phyloP scores from a whole-genome alignment of 108 stramenopile genomes.

The Schizochytrium sp. region DNA sequence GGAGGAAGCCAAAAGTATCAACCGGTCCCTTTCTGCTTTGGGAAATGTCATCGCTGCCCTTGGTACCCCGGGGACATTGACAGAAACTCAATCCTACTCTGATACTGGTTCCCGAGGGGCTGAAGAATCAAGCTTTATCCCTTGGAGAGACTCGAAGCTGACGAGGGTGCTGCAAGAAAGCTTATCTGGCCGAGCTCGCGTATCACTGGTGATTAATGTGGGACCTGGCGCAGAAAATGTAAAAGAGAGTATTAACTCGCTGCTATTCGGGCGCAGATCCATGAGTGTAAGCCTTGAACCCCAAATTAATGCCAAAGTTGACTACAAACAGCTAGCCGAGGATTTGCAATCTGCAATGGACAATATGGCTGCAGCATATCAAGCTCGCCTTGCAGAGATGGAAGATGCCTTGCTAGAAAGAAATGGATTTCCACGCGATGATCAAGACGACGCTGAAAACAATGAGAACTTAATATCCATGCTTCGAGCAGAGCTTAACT shows the following conservation, averaged over 20 bases:
- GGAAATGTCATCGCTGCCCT: slow-evolving; percentile 73
- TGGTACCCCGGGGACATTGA: background rate
- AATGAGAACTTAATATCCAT: background rate
- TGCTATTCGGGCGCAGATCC: slow-evolving; percentile 64
- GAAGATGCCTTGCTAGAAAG: background rate
- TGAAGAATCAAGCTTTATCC: slow-evolving; percentile 33
- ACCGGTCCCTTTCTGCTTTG: slow-evolving; percentile 65
- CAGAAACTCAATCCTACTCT: background rate
- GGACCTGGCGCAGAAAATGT: slow-evolving; percentile 41
- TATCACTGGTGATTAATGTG: slow-evolving; percentile 64
- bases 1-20: slow-evolving; percentile 66
- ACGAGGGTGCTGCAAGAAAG: slow-evolving; percentile 65
- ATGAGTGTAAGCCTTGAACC: slow-evolving; percentile 64
- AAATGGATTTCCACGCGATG: background rate
- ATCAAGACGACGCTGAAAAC: background rate
- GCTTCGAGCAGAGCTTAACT: background rate
- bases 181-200: slow-evolving; percentile 64
- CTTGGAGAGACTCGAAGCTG: slow-evolving; percentile 68
- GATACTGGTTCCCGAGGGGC: background rate
- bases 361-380: background rate
- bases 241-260: slow-evolving; percentile 63
- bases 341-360: slow-evolving; percentile 60
- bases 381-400: background rate
- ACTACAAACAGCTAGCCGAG: slow-evolving; percentile 64
- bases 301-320: slow-evolving; percentile 52